Evolutionary conservation across 352 stramenopile genomes (phyloP), one percentile per base, ranked within the genome.

Genomic region (Phytophthora constricta): DNA sequence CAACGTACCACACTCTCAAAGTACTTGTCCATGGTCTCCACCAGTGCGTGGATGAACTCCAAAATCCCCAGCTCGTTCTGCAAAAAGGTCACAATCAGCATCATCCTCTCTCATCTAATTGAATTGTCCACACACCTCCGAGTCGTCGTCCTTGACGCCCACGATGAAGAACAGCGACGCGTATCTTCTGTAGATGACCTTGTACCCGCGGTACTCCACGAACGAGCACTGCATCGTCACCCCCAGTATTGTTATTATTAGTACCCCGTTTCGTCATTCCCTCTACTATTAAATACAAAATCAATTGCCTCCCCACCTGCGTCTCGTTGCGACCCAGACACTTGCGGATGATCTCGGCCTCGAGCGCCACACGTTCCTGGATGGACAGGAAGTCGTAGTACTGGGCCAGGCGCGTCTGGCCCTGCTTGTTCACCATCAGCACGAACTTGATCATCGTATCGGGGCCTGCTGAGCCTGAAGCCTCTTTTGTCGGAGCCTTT

Each of bases 131-230:
- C 60, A 28, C 41, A 93, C 91, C 75, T 97, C 92, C 55, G 82
- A 94, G 74, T 97, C 91, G 70, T 98, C 95, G 59, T 98, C 77
- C 76, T 99, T 98, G 33, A 98, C 94, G 45, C 98, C 98, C 10
- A 99, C 97, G 76, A 99, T 99, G 86, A 99, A 99, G 81, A 99
- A 99, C 8, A 99, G 84, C 63, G 96, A 99, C 42, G 98, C 98
- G 78, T 99, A 99, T 82, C 98, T 84, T 70, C 97, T 83, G 84
- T 99, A 99, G 51, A 98, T 97, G 51, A 98, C 92, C 79, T 99
- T 99, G 83, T 99, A 99, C 43, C 97, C 97, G 20, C 98, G 93
- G 82, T 99, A 99, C 82, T 99, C 98, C 47, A 99, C 90, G 76
- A 99, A 99, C 45, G 96, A 99, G 79, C 98, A 99, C 84, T 99